Percentiles rank a stretch among this genome's conserved stretches.
phyloP scores from a whole-genome alignment of 139 green algal genomes.

The Bryopsis sp. region DNA sequence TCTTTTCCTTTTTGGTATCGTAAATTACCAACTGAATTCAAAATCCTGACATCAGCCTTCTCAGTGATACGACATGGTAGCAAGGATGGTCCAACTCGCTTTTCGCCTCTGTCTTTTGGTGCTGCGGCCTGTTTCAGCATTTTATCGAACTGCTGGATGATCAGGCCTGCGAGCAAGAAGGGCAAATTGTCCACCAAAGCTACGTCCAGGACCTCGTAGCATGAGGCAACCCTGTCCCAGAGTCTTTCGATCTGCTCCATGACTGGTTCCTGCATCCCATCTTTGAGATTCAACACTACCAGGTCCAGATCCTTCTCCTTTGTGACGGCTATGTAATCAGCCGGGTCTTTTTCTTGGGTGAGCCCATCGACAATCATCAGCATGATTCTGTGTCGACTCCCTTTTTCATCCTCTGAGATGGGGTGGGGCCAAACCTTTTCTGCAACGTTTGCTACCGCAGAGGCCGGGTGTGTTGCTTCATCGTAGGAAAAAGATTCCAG shows the following conservation, averaged over 20 bases:
- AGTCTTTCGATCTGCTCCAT: conserved; percentile 25
- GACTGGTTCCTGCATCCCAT: conserved; percentile 22
- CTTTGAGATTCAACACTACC: conserved; percentile 32
- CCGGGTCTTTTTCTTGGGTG: conserved; percentile 24
- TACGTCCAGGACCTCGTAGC: conserved; percentile 18
- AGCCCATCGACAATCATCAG: conserved; percentile 34
- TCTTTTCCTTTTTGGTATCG: background rate
- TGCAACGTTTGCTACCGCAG: conserved; percentile 25
- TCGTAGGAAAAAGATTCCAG: no score
- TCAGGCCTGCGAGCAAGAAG: conserved; percentile 6
- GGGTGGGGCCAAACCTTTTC: conserved; percentile 22
- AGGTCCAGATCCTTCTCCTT: conserved; percentile 25
- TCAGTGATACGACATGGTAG: no score
- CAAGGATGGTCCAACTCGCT: background rate
- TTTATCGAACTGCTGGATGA: conserved; percentile 10
- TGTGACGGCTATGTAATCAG: conserved; percentile 28
- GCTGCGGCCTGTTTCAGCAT: background rate
- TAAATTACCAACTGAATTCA: no score
- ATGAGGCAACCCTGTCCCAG: conserved; percentile 17
- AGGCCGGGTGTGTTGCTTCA: conserved; percentile 28
- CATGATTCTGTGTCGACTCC: conserved; percentile 13
- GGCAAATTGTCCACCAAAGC: conserved; percentile 12
- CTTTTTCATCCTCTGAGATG: background rate
- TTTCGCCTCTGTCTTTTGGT: background rate
- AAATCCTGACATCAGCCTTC: no score